Percentiles rank a stretch among this genome's conserved stretches.
Conservation (phyloP, 768 basidiomycete genomes). For the Nidularia sp. region DNA sequence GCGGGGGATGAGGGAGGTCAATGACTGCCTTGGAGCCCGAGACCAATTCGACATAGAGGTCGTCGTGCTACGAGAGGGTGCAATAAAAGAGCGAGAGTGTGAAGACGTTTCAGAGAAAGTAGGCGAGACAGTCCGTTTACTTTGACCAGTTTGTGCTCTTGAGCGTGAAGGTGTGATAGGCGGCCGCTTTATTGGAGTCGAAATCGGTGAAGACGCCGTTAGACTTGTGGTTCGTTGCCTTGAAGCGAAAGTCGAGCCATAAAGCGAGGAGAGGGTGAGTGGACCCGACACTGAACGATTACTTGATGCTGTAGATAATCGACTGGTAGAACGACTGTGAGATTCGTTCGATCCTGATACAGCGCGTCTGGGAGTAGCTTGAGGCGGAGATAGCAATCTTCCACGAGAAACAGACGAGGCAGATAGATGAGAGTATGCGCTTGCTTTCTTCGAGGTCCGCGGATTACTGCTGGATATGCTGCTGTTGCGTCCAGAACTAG, state of each 20-base stretch:
- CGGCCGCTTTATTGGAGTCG: slow-evolving; percentile 24
- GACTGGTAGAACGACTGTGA: slow-evolving; percentile 52
- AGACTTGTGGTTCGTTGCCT: slow-evolving; percentile 76
- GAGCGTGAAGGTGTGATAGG: slow-evolving; percentile 31
- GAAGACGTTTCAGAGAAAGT: slow-evolving; percentile 57
- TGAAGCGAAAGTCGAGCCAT: slow-evolving; percentile 74
- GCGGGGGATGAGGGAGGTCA: slow-evolving; percentile 38
- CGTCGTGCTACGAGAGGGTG: slow-evolving; percentile 35
- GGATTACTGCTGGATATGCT: slow-evolving; percentile 34
- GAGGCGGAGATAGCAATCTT: slow-evolving; percentile 43
- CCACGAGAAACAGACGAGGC: slow-evolving; percentile 33
- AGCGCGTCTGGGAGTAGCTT: slow-evolving; percentile 39
- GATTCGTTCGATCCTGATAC: slow-evolving; percentile 43
- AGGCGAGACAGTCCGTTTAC: slow-evolving; percentile 50
- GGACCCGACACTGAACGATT: slow-evolving; percentile 73
- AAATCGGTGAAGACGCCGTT: slow-evolving; percentile 30
- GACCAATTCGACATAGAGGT: slow-evolving; percentile 61
- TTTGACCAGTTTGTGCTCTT: slow-evolving; percentile 32
- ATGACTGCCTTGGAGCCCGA: slow-evolving; percentile 62
- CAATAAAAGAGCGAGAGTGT: slow-evolving; percentile 38
- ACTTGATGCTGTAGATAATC: slow-evolving; percentile 49
- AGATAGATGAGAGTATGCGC: slow-evolving; percentile 23
- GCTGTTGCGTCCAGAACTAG: slow-evolving; percentile 56
- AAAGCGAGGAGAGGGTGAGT: slow-evolving; percentile 36
- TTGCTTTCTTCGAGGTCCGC: slow-evolving; percentile 17